Evolutionary conservation across 1,284 basidiomycete genomes (phyloP).

Genomic region (Cutaneotrichosporon cavernicola): DNA sequence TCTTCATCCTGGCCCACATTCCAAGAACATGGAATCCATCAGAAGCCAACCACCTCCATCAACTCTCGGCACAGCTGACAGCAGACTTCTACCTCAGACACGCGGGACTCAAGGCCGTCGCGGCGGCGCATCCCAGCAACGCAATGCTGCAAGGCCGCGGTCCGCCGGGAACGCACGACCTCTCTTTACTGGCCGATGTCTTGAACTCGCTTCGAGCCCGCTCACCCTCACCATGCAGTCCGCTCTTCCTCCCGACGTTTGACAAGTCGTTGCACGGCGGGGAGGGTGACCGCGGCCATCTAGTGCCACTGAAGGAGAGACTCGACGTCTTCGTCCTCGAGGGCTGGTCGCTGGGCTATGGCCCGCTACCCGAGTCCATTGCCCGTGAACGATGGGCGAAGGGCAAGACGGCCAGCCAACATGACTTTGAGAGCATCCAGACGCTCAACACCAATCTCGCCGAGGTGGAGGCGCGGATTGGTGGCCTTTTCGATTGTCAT

Average conservation of each 20-base stretch:
- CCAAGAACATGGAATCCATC: too few relatives aligned
- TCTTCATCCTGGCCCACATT: too few relatives aligned
- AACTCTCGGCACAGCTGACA: not conserved
- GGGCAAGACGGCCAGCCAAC: constrained; percentile 23
- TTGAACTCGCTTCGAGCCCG: not conserved
- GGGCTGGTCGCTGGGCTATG: constrained; percentile 58
- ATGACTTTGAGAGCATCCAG: constrained; percentile 27
- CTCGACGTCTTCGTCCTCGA: constrained; percentile 77
- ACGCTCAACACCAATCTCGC: constrained; percentile 37
- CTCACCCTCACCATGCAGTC: not conserved
- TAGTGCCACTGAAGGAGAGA: not conserved
- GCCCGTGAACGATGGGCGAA: constrained; percentile 51
- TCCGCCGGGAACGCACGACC: constrained; percentile 49
- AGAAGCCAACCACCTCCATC: not conserved
- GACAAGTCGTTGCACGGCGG: constrained; percentile 79
- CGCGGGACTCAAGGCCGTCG: constrained; percentile 33
- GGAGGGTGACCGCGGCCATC: constrained; percentile 71
- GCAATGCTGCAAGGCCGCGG: constrained; percentile 45
- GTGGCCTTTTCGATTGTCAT: constrained; percentile 29
- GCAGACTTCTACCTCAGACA: constrained; percentile 45
- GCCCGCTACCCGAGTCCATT: constrained; percentile 26
- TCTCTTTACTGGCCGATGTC: constrained; percentile 12
- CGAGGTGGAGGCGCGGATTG: constrained; percentile 22
- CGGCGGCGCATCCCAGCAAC: constrained; percentile 37
- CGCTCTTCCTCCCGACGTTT: constrained; percentile 55